phyloP scores from a whole-genome alignment of 495 filamentous ascomycete genomes.

The Hypoxylon lenormandii region DNA sequence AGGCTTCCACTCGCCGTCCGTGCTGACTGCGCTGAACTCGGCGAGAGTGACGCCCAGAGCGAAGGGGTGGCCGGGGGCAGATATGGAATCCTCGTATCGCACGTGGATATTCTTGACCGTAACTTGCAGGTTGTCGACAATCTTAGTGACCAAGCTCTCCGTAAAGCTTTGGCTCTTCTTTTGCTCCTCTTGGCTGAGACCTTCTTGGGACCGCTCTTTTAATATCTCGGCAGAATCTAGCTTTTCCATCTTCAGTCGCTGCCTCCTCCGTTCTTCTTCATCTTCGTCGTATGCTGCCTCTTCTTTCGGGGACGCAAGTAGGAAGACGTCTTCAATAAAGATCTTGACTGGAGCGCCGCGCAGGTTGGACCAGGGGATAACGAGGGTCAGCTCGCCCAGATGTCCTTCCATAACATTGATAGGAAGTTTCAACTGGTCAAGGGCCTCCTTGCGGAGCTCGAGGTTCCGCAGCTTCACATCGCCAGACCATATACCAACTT shows the following conservation, averaged over 20 bases:
- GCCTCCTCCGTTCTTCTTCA: slow-evolving; percentile 84
- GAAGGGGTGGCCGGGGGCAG: slow-evolving; percentile 93
- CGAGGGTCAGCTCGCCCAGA: slow-evolving; percentile 86
- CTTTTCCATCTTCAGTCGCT: slow-evolving; percentile 95
- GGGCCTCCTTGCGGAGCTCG: slow-evolving; percentile 89
- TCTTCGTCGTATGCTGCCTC: slow-evolving; percentile 92
- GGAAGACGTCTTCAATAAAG: slow-evolving; percentile 94
- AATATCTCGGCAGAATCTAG: slow-evolving; percentile 93
- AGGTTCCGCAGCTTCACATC: slow-evolving; percentile 93
- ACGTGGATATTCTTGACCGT: slow-evolving; percentile 98
- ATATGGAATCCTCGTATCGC: slow-evolving; percentile 96
- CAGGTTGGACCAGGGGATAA: slow-evolving; percentile 96
- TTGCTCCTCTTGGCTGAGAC: slow-evolving; percentile 92
- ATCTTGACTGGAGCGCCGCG: slow-evolving; percentile 92
- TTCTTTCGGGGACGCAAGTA: slow-evolving; percentile 92
- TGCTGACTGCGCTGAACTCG: slow-evolving; percentile 95
- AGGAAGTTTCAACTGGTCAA: slow-evolving; percentile 94
- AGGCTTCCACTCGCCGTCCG: slow-evolving; percentile 90
- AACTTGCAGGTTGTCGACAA: slow-evolving; percentile 97
- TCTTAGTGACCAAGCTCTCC: slow-evolving; percentile 90
- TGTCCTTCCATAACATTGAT: slow-evolving; percentile 97
- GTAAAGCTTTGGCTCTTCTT: slow-evolving; percentile 97
- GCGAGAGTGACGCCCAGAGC: slow-evolving; percentile 89
- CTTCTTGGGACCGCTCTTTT: slow-evolving; percentile 89
- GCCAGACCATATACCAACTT: slow-evolving; percentile 97